Evolutionary conservation across 306 rosid species (phyloP), one percentile per base, ranked within the genome.

Genomic region (Potentilla sterilis): DNA sequence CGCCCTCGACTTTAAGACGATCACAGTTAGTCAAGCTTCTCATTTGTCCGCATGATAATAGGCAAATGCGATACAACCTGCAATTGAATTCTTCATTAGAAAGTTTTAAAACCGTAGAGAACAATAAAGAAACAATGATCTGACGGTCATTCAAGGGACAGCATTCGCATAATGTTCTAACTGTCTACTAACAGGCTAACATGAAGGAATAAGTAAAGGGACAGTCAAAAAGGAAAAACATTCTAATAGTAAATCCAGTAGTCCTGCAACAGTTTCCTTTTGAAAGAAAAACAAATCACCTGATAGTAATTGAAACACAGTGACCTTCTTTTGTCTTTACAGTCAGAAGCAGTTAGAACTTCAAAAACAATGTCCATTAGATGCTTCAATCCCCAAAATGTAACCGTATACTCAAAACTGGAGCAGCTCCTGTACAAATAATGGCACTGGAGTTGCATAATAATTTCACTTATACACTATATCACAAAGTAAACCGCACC

Each of bases 341-440:
- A 34, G 46, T 42, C 79, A 48, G 77, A 54, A 71, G 67, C 66
- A 73, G 55, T 79, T 13, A 52, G 52, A 70, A 76, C 82, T 44
- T 70, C 1, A 47, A 11, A 34, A 74, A 57, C 41, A 83, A 75
- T 54, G 54, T 46, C 35, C 68, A 13, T 59, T 54, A 55, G 47
- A 34, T 48, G 76, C 79, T 62, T 73, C 18, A 72, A 72, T 43
- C 78, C 62, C 15, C 28, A 79, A 49, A 34, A 21, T 41, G 61
- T 62, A 80, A 70, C 12, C 16, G 69, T 51, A 16, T 57, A 52
- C 42, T 59, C 52, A 77, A 16, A 70, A 81, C 77, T 77, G 73
- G 69, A 59, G 79, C 85, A 77, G 72, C 88, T 75, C 77, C 81
- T 21, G 83, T 72, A 35, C 38, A 72, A 67, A 78, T 64, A 68